Percentiles rank a stretch among this genome's conserved stretches.
phyloP scores from a whole-genome alignment of 805 yeast genomes.

The Yarrowia hollandica region DNA sequence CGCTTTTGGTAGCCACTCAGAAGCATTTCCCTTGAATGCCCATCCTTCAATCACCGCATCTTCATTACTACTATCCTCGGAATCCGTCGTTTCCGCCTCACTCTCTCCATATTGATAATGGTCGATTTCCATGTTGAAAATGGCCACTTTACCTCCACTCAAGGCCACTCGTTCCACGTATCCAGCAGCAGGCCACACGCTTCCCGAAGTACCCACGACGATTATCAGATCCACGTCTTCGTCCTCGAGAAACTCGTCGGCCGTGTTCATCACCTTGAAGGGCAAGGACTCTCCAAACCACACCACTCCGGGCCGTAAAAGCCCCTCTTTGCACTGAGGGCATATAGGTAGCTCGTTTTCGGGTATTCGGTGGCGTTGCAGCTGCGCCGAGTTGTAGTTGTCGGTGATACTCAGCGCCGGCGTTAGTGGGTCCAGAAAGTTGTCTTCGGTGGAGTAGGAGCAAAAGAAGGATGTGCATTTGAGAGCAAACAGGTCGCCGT shows the following conservation, averaged over 20 bases:
- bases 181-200: conserved; percentile 90
- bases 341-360: conserved; percentile 67
- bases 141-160: conserved; percentile 79
- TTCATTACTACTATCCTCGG: conserved; percentile 42
- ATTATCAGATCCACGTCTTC: conserved; percentile 67
- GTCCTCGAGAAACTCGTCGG: conserved; percentile 66
- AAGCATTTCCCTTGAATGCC: conserved; percentile 82
- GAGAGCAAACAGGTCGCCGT: conserved; percentile 74
- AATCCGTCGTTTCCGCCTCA: conserved; percentile 50
- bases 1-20: conserved; percentile 65
- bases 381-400: conserved; percentile 18
- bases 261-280: conserved; percentile 57
- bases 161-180: conserved; percentile 74
- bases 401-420: conserved; percentile 47
- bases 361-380: conserved; percentile 44
- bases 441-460: conserved; percentile 53
- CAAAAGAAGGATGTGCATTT: conserved; percentile 78
- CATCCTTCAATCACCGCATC: conserved; percentile 49
- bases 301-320: conserved; percentile 84
- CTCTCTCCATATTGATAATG: conserved; percentile 26
- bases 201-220: conserved; percentile 82
- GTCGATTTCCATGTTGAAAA: conserved; percentile 59
- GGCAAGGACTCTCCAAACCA: conserved; percentile 95
- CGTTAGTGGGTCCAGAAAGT: conserved; percentile 60
- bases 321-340: conserved; percentile 66